Percentiles rank a stretch among this genome's conserved stretches.
Evolutionary conservation across 345 rosid species (phyloP).

Genomic region (Ailanthus altissimus): DNA sequence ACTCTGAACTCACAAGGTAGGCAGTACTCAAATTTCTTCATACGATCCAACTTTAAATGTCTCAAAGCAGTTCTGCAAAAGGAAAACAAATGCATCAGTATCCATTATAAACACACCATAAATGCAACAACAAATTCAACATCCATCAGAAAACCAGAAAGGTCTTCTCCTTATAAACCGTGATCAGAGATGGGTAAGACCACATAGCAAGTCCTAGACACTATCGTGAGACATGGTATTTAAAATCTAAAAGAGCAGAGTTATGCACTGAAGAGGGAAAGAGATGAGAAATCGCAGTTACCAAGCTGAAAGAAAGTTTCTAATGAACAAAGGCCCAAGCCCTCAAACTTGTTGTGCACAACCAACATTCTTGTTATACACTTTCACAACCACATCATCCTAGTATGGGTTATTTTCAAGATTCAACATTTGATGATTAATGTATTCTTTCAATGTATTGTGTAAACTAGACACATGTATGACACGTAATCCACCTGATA

Average conservation of each 20-base stretch:
- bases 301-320: neutral
- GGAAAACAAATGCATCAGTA: slow-evolving; percentile 21
- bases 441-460: neutral
- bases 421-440: neutral
- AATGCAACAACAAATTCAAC: neutral
- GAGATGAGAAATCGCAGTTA: neutral
- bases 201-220: neutral
- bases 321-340: neutral
- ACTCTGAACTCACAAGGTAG: slow-evolving; percentile 82
- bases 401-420: neutral
- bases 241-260: neutral
- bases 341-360: neutral
- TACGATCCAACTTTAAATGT: slow-evolving; percentile 79
- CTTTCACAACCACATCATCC: neutral
- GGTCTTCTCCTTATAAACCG: neutral
- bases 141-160: neutral
- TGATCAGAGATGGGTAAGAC: neutral
- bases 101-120: neutral
- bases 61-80: slow-evolving; percentile 83
- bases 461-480: neutral
- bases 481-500: neutral
- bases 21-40: slow-evolving; percentile 92
- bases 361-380: neutral
- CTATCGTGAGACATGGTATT: neutral
- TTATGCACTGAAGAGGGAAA: neutral